Evolutionary conservation across 257 asterid genomes (phyloP), one percentile per base, ranked within the genome.

Genomic region (Avicennia marina): DNA sequence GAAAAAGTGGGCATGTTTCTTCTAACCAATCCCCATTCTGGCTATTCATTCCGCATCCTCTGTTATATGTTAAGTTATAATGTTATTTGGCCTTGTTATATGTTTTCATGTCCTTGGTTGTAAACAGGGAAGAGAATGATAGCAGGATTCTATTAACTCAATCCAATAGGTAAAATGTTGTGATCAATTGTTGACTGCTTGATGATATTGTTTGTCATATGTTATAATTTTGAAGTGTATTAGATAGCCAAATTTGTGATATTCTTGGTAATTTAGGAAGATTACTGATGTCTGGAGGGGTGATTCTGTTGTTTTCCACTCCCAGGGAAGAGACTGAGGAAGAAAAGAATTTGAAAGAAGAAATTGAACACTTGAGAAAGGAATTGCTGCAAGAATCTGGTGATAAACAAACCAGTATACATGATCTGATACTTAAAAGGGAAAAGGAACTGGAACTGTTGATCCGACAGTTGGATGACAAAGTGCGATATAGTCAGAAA

Each of bases 241-340:
- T 55, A 56, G 29, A 44, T 16, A 20, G 31, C 11, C 43, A 20
- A 53, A 10, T 53, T 11, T 46, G 27, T 26, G 19, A 11, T 47
- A 17, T 53, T 21, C 54, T 52, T 41, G 59, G 18, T 1, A 48
- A 31, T 27, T 29, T 24, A 20, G 52, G 53, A 34, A 42, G 42
- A 43, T 4, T 29, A 29, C 34, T 29, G 34, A 29, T 29, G 8
- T 4, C 34, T 29, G 34, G 8, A 29, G 34, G 34, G 34, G 8
- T 29, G 41, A 36, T 36, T 36, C 2, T 5, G 6, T 78, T 53
- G n/a, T n/a, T n/a, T n/a, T n/a, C n/a, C n/a, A n/a, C n/a, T n/a
- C n/a, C n/a, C 90, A 93, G 99, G 89, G 66, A 80, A 3, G 86
- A 86, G 61, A 83, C 88, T 1, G 95, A 88, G 72, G 96, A 86